Base-by-base conservation (phyloP, 805 yeast genomes). In the Hermanozyma aechmeae region DNA sequence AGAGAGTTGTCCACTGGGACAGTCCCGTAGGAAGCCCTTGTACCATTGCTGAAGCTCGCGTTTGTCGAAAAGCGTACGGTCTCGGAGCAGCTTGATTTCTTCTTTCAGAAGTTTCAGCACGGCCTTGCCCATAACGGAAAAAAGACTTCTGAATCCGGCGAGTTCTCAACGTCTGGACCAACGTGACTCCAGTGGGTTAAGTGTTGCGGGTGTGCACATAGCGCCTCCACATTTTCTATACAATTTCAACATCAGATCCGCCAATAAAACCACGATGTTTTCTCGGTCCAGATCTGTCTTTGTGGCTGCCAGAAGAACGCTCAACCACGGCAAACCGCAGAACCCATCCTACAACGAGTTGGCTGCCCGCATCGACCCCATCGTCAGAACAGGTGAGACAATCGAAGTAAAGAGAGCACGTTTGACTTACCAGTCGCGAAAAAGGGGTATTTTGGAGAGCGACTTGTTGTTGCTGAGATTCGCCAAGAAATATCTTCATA, bases 41-140 rank as follows among this genome's bases (percentile, higher is more conserved):
- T 89, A 89, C 99, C 99, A 92, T 50, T 89, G 98, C 54, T 92
- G 97, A 25, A 92, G 70, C 51, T 92, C 98, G 39, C 95, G 69
- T 30, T 87, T 76, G 48, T 89, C 95, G 49, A 92, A 92, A 46
- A 85, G 80, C 0, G 99, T 92, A 15, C 86, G 79, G 48, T 75
- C 78, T 50, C 80, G 81, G 34, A 92, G 71, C 31, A 79, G 76
- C 30, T 81, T 71, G 27, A 92, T 69, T 45, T 92, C 97, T 42
- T 92, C 97, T 45, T 80, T 85, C 12, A 94, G 80, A 27, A 92
- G 60, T 50, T 87, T 92, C 15, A 96, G 85, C 6, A 94, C 89
- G 18, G 95, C 80, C 45, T 86, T 87, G 10, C 98, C 98, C 98
- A 92, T 89, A 18, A 18, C 21, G n/a, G n/a, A n/a, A n/a, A n/a